These are phyloP conservation scores for Ceratobasidium sp. DNA, from an alignment of 1,284 basidiomycete species.

Conservation along the genomic window DNA sequence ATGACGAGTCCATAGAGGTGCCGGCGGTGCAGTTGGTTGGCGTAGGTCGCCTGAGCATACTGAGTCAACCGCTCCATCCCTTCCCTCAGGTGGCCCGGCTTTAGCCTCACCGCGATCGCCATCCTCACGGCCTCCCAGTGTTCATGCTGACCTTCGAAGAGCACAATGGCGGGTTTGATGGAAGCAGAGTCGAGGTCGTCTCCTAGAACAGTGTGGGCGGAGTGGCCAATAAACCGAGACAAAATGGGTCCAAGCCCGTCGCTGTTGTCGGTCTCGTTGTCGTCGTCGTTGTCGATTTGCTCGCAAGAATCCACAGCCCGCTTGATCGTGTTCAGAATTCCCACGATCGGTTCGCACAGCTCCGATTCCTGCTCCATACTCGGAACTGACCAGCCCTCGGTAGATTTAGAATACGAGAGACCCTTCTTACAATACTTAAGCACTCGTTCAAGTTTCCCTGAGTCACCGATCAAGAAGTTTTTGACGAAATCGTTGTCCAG, in stretches of 20 bases:
- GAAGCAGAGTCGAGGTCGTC: not conserved
- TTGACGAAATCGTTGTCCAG: slow-evolving; percentile 1
- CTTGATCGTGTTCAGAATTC: not conserved
- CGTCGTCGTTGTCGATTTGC: no score
- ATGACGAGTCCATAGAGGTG: slow-evolving; percentile 16
- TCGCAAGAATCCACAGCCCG: no score
- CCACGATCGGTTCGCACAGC: not conserved
- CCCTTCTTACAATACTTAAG: not conserved
- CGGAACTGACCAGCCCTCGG: not conserved
- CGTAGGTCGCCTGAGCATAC: slow-evolving; percentile 23
- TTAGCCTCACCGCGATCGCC: slow-evolving; percentile 19
- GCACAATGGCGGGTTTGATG: slow-evolving; percentile 17
- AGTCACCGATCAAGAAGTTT: slow-evolving; percentile 5
- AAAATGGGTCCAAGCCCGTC: no score
- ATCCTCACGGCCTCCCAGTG: slow-evolving; percentile 35
- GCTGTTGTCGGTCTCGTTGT: not conserved
- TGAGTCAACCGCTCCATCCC: slow-evolving; percentile 19
- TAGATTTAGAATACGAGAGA: not conserved
- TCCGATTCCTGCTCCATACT: not conserved
- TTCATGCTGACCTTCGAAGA: not conserved
- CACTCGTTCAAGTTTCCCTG: not conserved
- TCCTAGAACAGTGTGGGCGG: slow-evolving; percentile 1
- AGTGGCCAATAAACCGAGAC: not conserved
- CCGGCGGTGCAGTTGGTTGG: slow-evolving; percentile 23
- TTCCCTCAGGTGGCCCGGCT: not conserved